Conservation (phyloP, 2,329 filamentous ascomycete genomes). For the Thielaviopsis euricoi region DNA sequence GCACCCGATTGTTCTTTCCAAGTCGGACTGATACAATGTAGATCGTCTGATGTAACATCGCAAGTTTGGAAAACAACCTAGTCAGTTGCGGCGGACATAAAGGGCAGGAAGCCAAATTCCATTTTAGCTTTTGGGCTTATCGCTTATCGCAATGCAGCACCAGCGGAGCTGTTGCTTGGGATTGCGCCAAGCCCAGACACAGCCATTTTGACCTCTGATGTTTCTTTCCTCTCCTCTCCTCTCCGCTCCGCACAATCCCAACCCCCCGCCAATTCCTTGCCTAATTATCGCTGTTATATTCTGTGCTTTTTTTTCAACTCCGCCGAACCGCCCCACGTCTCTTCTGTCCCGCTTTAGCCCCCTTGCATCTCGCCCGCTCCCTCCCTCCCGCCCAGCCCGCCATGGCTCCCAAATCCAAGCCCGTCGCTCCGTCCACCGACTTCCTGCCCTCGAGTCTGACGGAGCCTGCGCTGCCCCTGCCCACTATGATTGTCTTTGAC, state of each 20-base stretch:
- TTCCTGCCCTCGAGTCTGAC: constrained; percentile 26
- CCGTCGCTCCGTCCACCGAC: constrained; percentile 13
- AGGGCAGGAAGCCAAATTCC: no score
- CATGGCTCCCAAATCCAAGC: constrained; percentile 13
- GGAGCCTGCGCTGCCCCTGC: constrained; percentile 48
- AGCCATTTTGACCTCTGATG: neutral
- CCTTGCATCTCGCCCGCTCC: no score
- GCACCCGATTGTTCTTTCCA: no score
- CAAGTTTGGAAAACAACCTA: no score
- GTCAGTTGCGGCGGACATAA: no score
- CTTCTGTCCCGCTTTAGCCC: neutral
- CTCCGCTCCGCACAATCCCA: no score
- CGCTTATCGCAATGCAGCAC: neutral
- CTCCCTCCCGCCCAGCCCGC: neutral
- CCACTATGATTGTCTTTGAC: constrained; percentile 78
- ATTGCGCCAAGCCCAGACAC: neutral
- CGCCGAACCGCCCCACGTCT: neutral
- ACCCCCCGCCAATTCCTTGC: no score
- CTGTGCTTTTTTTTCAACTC: neutral
- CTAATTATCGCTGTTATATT: neutral
- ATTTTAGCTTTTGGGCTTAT: neutral
- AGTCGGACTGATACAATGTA: no score
- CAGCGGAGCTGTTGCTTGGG: neutral
- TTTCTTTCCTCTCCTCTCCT: neutral
- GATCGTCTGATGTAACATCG: no score